These are phyloP conservation scores for Tardiomyces digboiensis DNA, from an alignment of 1,139 yeast genomes.

Conservation along the genomic window DNA sequence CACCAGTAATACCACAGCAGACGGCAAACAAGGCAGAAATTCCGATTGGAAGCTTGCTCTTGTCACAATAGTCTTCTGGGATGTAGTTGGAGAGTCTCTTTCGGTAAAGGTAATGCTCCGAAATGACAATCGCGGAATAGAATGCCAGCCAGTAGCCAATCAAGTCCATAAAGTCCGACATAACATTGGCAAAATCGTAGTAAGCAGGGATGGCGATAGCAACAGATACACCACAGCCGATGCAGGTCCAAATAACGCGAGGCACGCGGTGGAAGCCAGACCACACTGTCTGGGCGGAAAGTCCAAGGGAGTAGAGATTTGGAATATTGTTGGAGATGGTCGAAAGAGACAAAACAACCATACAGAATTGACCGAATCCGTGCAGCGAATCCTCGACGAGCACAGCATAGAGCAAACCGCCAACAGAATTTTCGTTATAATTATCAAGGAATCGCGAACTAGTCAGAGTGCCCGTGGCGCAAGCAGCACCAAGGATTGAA, in stretches of 20 bases:
- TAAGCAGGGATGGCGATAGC: conserved; percentile 88
- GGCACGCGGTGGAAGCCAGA: conserved; percentile 63
- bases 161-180: conserved; percentile 81
- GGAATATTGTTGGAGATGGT: conserved; percentile 89
- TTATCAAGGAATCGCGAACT: conserved; percentile 39
- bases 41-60: conserved; percentile 58
- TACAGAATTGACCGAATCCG: conserved; percentile 85
- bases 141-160: conserved; percentile 89
- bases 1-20: conserved; percentile 59
- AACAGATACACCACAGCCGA: conserved; percentile 66
- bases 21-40: conserved; percentile 59
- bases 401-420: conserved; percentile 76
- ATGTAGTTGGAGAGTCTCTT: conserved; percentile 50
- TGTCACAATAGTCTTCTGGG: conserved; percentile 49
- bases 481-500: conserved; percentile 81
- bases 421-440: conserved; percentile 50
- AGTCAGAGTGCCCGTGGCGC: conserved; percentile 52
- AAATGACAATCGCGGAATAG: conserved; percentile 58
- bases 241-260: conserved; percentile 70
- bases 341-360: conserved; percentile 73
- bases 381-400: conserved; percentile 71
- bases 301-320: conserved; percentile 82
- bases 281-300: conserved; percentile 81
- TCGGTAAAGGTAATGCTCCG: conserved; percentile 76
- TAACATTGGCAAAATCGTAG: conserved; percentile 59